Base-by-base conservation (phyloP, 176 grass and related monocot genomes). In the Phragmites australis region DNA sequence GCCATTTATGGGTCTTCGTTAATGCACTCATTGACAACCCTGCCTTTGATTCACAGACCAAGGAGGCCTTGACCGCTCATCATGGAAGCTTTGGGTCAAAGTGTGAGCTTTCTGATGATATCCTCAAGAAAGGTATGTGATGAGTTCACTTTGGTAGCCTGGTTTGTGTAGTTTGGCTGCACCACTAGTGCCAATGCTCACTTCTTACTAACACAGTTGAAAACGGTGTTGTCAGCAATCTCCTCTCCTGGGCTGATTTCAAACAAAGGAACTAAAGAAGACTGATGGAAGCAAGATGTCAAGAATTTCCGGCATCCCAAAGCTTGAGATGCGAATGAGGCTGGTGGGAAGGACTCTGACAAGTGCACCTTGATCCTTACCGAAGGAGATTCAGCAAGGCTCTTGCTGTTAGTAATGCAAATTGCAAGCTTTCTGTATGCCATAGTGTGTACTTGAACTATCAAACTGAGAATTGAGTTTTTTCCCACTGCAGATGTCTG, bases 321-420 rank as follows among this genome's bases (percentile, higher is more conserved):
- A 98, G 53, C 90, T 98, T 53, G 95, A 98, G 65, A 98, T 86
- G 95, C 95, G 67, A 98, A 98, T 68, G 86, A 91, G 62, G 95
- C 95, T 75, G 95, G 95, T 66, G 92, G 92, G 21, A 94, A 57
- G 78, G 56, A 93, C 5, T 98, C 95, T 4, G 66, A 88, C 0
- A 86, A 80, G 60, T 98, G 95, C 69, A 98, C 95, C 19, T 85
- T 98, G 78, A 94, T 98, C 53, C 84, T 98, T 9, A 94, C 95
- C 40, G 95, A 98, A 91, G 95, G 95, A 68, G 95, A 98, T 87
- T 98, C 92, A 18, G 95, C 95, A 39, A 98, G 79, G 95, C 95
- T 65, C 86, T 98, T 16, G 95, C 95, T 55, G 95, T 94, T 26
- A 91, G 92, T 93, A 65, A 21, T 66, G 1, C 0, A 6, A 81